phyloP scores from a whole-genome alignment of 2,329 filamentous ascomycete species.

The Fusarium irregulare region DNA sequence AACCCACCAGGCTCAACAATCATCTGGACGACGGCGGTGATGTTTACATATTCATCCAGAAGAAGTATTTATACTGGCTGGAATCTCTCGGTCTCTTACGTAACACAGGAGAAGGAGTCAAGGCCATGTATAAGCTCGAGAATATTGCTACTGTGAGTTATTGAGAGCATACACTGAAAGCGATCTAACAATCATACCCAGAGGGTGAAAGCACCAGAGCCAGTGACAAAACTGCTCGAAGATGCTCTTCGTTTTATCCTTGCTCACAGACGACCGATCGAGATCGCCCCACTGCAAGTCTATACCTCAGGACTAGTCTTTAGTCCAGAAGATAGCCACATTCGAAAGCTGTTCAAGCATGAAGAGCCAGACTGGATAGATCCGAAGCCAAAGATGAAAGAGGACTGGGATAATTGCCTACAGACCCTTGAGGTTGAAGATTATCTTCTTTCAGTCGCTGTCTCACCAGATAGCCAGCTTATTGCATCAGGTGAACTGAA shows the following conservation, averaged over 20 bases:
- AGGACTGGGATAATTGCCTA: background rate
- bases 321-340: background rate
- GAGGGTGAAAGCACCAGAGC: rapidly evolving
- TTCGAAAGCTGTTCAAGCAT: background rate
- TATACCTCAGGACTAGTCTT: background rate
- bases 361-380: background rate
- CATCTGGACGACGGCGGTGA: rapidly evolving
- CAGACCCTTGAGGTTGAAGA: background rate
- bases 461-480: background rate
- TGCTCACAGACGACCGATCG: background rate
- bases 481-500: rapidly evolving
- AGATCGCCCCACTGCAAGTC: background rate
- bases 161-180: rapidly evolving
- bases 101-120: rapidly evolving
- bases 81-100: rapidly evolving
- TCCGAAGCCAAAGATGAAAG: background rate
- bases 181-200: rapidly evolving
- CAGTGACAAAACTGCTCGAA: rapidly evolving
- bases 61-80: background rate
- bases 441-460: background rate
- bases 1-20: rapidly evolving
- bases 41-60: background rate
- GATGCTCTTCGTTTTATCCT: background rate
- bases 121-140: rapidly evolving
- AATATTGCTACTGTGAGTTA: background rate